These are phyloP conservation scores for Neltuma alba DNA, from an alignment of 306 rosid genomes.

Conservation along the genomic window DNA sequence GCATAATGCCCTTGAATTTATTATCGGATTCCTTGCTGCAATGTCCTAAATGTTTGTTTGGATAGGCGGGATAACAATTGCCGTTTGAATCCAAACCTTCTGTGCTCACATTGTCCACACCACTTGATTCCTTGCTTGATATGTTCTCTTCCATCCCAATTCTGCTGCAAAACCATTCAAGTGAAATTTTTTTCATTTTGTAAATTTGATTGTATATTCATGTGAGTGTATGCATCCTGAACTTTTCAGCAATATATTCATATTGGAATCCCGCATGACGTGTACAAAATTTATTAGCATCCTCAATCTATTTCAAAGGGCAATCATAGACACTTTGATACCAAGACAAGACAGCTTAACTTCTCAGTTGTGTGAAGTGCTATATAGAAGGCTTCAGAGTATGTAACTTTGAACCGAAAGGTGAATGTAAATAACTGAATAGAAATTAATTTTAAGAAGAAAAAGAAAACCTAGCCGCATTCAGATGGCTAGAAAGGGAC, in stretches of 20 bases:
- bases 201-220: not conserved
- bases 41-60: slow-evolving; percentile 5
- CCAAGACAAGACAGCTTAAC: not conserved
- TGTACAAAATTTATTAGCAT: not conserved
- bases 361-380: not conserved
- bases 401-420: not conserved
- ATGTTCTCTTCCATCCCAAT: slow-evolving; percentile 41
- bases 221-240: not conserved
- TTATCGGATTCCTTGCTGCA: not conserved
- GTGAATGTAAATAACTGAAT: not conserved
- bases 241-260: not conserved
- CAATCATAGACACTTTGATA: not conserved
- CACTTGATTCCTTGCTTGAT: slow-evolving; percentile 35
- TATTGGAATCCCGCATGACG: not conserved
- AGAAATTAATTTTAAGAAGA: too few relatives aligned
- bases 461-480: not conserved
- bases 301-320: not conserved
- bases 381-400: not conserved
- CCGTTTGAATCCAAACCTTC: slow-evolving; percentile 39
- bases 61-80: not conserved
- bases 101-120: not conserved
- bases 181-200: slow-evolving; percentile 25
- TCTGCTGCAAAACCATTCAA: slow-evolving; percentile 26
- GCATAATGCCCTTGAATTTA: slow-evolving; percentile 40
- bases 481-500: not conserved